Conservation (phyloP, 352 stramenopile species). For the Pythium guiyangense region DNA sequence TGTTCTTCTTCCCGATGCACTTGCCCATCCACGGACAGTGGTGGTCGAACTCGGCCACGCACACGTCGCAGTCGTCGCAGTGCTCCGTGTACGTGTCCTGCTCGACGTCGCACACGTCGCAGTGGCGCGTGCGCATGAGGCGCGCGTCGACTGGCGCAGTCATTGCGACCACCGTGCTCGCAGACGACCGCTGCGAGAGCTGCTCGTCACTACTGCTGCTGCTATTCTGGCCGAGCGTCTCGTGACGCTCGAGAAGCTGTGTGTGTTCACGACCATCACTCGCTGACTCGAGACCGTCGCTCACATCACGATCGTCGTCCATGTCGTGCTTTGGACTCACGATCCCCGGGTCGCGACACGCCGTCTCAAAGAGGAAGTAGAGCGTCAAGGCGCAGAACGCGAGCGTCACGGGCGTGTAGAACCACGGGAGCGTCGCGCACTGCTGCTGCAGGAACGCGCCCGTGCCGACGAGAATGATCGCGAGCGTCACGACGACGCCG, state of each 20-base stretch:
- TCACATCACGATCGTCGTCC: constrained; percentile 7
- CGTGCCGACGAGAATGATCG: constrained; percentile 52
- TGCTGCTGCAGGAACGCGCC: constrained; percentile 63
- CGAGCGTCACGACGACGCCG: constrained; percentile 60
- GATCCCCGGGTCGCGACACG: constrained; percentile 75
- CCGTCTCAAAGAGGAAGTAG: constrained; percentile 70
- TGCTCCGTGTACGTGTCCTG: constrained; percentile 73
- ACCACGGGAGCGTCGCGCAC: constrained; percentile 36
- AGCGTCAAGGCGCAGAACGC: constrained; percentile 46
- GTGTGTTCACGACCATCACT: neutral
- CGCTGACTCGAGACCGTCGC: constrained; percentile 1
- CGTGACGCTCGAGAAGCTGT: too few species aligned
- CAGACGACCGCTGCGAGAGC: constrained; percentile 6
- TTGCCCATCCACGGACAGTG: constrained; percentile 95
- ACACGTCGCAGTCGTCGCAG: constrained; percentile 93
- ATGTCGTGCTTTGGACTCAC: constrained; percentile 33
- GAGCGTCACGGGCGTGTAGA: constrained; percentile 57
- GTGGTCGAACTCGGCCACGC: constrained; percentile 86
- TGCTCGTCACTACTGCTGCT: neutral
- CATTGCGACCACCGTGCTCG: constrained; percentile 3
- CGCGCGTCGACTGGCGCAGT: neutral
- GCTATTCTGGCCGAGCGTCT: neutral
- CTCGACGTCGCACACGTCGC: constrained; percentile 63
- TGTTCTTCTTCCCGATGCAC: constrained; percentile 91
- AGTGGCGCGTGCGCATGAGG: constrained; percentile 27